phyloP scores from a whole-genome alignment of 2,329 filamentous ascomycete species.

The Epichloe baconii region DNA sequence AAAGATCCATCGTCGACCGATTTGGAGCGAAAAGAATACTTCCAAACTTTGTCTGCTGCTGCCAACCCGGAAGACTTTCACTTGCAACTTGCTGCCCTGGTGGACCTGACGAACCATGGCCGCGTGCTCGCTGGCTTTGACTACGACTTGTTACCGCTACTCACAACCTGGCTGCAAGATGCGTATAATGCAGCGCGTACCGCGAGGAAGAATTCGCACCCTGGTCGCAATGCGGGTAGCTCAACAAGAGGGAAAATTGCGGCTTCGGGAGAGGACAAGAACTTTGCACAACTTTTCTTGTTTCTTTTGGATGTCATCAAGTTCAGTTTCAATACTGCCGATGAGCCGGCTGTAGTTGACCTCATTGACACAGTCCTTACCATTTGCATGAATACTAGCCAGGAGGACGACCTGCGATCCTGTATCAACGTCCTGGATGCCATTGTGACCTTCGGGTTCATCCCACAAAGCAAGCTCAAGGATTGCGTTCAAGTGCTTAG shows the following conservation, averaged over 20 bases:
- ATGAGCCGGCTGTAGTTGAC: constrained; percentile 45
- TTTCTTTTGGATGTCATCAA: constrained; percentile 59
- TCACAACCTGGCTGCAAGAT: constrained; percentile 46
- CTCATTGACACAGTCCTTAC: constrained; percentile 49
- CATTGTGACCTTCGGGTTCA: constrained; percentile 58
- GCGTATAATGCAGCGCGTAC: constrained; percentile 39
- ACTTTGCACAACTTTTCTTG: constrained; percentile 49
- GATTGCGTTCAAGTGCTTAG: constrained; percentile 58
- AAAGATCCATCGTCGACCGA: constrained; percentile 50
- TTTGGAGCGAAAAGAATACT: constrained; percentile 53
- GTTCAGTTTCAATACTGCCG: constrained; percentile 59
- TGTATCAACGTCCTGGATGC: constrained; percentile 57
- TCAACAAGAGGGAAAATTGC: constrained; percentile 24
- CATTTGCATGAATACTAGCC: constrained; percentile 56
- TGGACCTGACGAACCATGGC: constrained; percentile 47
- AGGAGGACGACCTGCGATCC: constrained; percentile 49
- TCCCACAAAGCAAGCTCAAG: constrained; percentile 49
- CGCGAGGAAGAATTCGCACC: constrained; percentile 34
- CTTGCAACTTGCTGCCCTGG: constrained; percentile 49
- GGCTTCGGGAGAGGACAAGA: constrained; percentile 42
- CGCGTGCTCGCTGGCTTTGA: constrained; percentile 53
- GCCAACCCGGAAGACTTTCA: constrained; percentile 51
- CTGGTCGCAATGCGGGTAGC: constrained; percentile 21
- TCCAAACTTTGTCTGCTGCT: constrained; percentile 44
- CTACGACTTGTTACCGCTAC: constrained; percentile 49